These are phyloP conservation scores for Eustoma russellianum DNA, from an alignment of 257 asterid genomes.

Conservation along the genomic window DNA sequence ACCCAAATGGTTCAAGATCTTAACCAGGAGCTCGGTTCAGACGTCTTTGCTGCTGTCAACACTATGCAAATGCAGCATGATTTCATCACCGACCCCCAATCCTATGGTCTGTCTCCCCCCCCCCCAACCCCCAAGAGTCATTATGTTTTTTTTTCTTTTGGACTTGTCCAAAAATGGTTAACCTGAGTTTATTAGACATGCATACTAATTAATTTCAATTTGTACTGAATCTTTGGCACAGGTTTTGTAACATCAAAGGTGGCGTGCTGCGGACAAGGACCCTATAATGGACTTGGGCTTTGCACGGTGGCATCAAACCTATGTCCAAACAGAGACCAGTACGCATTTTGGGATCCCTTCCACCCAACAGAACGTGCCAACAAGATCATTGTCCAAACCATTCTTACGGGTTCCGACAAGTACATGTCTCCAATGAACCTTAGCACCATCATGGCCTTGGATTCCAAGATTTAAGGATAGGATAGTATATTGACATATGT, in stretches of 20 bases:
- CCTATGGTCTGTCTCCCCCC: too few species aligned
- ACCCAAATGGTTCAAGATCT: constrained; percentile 34
- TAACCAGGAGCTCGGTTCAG: constrained; percentile 41
- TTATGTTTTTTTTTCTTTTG: too few species aligned
- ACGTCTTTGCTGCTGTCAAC: constrained; percentile 63
- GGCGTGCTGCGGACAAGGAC: constrained; percentile 49
- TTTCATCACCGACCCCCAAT: constrained; percentile 62
- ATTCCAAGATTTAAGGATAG: constrained; percentile 9
- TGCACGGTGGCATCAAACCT: constrained; percentile 28
- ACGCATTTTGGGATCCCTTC: constrained; percentile 44
- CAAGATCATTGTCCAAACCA: constrained; percentile 24
- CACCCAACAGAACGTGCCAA: constrained; percentile 43
- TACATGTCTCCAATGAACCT: constrained; percentile 41
- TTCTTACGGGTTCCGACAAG: constrained; percentile 21
- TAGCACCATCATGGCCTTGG: constrained; percentile 36
- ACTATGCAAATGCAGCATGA: constrained; percentile 43
- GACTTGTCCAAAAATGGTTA: too few species aligned
- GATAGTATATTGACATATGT: too few species aligned
- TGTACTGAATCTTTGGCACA: too few species aligned
- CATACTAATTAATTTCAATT: too few species aligned
- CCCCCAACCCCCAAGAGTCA: too few species aligned
- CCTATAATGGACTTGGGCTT: constrained; percentile 34
- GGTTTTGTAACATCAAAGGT: constrained; percentile 27
- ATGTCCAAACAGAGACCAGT: constrained; percentile 23
- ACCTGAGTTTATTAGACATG: too few species aligned